Evolutionary conservation across 1,284 basidiomycete genomes (phyloP).

Genomic region (Sanguinoderma infundibulare): DNA sequence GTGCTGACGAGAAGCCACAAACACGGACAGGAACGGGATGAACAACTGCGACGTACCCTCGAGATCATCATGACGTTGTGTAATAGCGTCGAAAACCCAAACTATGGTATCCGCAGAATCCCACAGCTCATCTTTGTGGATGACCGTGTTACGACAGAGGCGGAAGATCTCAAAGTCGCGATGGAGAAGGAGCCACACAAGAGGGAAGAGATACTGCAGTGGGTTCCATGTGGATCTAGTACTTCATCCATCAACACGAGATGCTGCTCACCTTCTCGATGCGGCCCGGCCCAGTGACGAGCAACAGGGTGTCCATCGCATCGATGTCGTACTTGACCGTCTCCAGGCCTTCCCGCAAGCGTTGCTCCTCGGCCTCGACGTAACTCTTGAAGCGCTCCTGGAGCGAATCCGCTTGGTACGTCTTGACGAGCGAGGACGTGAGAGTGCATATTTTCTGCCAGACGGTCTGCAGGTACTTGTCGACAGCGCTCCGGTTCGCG

Average conservation of each 20-base stretch:
- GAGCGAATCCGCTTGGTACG: constrained; percentile 2
- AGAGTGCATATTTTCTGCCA: constrained; percentile 13
- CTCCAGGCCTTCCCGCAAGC: constrained; percentile 27
- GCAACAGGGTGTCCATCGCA: constrained; percentile 27
- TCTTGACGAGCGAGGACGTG: constrained; percentile 11
- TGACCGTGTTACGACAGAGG: constrained; percentile 19
- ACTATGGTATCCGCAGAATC: constrained; percentile 29
- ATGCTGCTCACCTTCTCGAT: constrained; percentile 19
- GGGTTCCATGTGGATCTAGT: background rate
- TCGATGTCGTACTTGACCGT: constrained; percentile 32
- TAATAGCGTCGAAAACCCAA: constrained; percentile 28
- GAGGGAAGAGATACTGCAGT: constrained; percentile 28
- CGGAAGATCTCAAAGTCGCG: constrained; percentile 31
- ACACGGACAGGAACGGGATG: background rate
- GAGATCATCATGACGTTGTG: constrained; percentile 25
- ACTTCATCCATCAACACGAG: background rate
- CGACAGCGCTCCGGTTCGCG: constrained; percentile 22
- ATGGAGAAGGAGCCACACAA: constrained; percentile 31
- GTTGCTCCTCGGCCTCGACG: constrained; percentile 29
- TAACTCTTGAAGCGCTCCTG: constrained; percentile 25
- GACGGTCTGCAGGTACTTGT: constrained; percentile 19
- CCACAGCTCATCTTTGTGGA: constrained; percentile 30
- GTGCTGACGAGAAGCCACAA: no score
- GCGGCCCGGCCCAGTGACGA: constrained; percentile 28
- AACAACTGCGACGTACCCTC: constrained; percentile 15